Evolutionary conservation across 768 basidiomycete genomes (phyloP).

Genomic region (Pholiota conissans): DNA sequence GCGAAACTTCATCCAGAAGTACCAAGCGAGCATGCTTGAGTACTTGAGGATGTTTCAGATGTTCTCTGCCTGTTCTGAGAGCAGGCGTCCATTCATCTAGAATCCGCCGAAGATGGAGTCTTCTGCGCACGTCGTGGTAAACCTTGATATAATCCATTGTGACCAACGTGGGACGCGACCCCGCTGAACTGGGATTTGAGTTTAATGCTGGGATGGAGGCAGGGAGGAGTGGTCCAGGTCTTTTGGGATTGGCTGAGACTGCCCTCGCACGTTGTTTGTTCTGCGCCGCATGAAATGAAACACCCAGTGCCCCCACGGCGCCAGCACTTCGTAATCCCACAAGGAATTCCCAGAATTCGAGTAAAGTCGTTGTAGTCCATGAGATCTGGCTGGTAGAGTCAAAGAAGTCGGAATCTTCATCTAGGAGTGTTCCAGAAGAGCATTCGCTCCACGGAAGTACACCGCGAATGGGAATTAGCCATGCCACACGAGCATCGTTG

Average conservation of each 20-base stretch:
- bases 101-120: constrained; percentile 48
- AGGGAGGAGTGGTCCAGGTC: background rate
- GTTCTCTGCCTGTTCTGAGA: background rate
- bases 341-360: constrained; percentile 52
- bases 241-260: background rate
- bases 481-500: constrained; percentile 44
- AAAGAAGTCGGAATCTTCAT: constrained; percentile 22
- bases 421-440: constrained; percentile 42
- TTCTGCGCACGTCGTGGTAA: constrained; percentile 52
- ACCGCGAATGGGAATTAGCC: constrained; percentile 62
- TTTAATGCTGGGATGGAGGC: background rate
- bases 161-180: constrained; percentile 16
- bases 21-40: constrained; percentile 49
- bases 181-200: background rate
- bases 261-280: background rate
- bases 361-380: constrained; percentile 47
- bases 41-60: constrained; percentile 36
- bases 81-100: constrained; percentile 51
- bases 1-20: constrained; percentile 47
- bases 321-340: constrained; percentile 34
- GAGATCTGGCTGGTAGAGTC: constrained; percentile 28
- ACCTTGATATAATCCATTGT: constrained; percentile 54
- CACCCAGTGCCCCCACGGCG: constrained; percentile 44
- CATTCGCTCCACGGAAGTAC: constrained; percentile 46
- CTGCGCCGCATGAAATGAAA: constrained; percentile 45